phyloP scores from a whole-genome alignment of 805 yeast species.

The Saturnispora sekii region DNA sequence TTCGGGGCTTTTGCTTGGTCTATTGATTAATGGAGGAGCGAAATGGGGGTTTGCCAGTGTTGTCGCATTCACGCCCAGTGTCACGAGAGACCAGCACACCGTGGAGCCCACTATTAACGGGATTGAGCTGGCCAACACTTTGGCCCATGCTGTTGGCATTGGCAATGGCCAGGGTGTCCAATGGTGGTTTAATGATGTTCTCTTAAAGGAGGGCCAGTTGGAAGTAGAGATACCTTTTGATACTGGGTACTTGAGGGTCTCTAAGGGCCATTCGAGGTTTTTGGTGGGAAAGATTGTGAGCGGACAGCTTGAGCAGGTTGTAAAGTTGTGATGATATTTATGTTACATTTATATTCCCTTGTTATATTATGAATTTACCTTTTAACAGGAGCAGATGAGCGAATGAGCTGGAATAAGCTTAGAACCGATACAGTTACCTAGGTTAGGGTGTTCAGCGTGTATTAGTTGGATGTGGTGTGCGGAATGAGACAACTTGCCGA shows the following conservation, averaged over 20 bases:
- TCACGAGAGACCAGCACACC: slow-evolving; percentile 41
- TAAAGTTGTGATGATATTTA: neutral
- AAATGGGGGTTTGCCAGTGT: slow-evolving; percentile 93
- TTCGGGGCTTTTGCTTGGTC: slow-evolving; percentile 79
- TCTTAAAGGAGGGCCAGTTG: neutral
- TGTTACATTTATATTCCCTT: too few species aligned
- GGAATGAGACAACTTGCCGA: too few species aligned
- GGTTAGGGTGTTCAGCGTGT: too few species aligned
- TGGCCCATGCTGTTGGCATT: neutral
- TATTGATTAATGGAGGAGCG: slow-evolving; percentile 74
- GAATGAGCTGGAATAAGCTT: too few species aligned
- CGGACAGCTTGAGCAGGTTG: neutral
- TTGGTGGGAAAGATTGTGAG: neutral
- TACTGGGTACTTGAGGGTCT: slow-evolving; percentile 3
- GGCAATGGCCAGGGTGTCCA: neutral
- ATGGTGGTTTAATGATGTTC: slow-evolving; percentile 5
- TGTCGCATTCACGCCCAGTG: slow-evolving; percentile 60
- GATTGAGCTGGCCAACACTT: neutral
- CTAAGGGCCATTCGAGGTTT: neutral
- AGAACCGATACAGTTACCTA: too few species aligned
- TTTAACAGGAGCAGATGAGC: too few species aligned
- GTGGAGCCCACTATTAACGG: neutral
- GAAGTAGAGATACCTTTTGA: neutral
- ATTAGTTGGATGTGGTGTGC: too few species aligned
- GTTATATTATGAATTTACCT: too few species aligned